phyloP scores from a whole-genome alignment of 2,329 filamentous ascomycete species.

The Diplodia intermedia region DNA sequence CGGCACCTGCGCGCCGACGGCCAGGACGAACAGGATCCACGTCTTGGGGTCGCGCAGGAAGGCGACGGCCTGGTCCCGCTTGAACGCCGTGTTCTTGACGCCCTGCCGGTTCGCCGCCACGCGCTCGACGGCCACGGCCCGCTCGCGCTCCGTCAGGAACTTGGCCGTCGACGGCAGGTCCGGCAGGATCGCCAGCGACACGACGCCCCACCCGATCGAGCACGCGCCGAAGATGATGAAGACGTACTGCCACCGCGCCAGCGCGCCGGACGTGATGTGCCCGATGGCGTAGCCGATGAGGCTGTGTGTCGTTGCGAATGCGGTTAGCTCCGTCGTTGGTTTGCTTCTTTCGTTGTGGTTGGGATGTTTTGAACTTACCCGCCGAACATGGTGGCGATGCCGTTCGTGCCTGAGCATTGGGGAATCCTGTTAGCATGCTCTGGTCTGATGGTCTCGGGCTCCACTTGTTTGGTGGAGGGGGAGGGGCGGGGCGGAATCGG shows the following conservation, averaged over 20 bases:
- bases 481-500: not conserved
- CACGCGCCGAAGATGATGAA: slow-evolving; percentile 62
- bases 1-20: slow-evolving; percentile 61
- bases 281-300: slow-evolving; percentile 66
- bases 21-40: slow-evolving; percentile 63
- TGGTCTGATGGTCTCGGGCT: not conserved
- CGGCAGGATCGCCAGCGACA: slow-evolving; percentile 50
- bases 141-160: slow-evolving; percentile 52
- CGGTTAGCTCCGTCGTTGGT: not conserved
- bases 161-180: slow-evolving; percentile 55
- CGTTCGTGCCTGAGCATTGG: slow-evolving; percentile 38
- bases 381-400: slow-evolving; percentile 68
- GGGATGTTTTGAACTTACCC: slow-evolving; percentile 40
- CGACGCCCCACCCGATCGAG: slow-evolving; percentile 48
- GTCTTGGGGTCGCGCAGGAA: slow-evolving; percentile 63
- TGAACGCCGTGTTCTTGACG: slow-evolving; percentile 60
- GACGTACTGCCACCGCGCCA: slow-evolving; percentile 63
- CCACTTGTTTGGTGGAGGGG: not conserved
- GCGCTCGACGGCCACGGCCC: slow-evolving; percentile 59
- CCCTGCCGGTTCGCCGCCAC: slow-evolving; percentile 60
- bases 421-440: not conserved
- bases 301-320: slow-evolving; percentile 29
- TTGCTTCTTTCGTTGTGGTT: not conserved
- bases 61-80: slow-evolving; percentile 52
- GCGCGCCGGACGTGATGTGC: slow-evolving; percentile 59